Base-by-base conservation (phyloP, 2,329 filamentous ascomycete genomes). In the Fusarium ramigenum region DNA sequence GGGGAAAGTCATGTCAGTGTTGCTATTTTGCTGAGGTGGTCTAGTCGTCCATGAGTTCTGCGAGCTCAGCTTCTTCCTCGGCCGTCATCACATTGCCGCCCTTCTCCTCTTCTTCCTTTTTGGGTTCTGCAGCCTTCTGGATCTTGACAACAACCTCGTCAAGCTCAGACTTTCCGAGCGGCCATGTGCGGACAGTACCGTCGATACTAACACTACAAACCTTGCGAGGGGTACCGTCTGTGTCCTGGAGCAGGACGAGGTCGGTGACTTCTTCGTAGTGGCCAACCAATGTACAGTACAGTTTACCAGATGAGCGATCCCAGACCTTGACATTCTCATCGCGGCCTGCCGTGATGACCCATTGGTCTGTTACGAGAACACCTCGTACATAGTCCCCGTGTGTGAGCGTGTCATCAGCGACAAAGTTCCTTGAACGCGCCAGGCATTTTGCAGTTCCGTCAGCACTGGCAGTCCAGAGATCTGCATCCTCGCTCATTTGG, bases 191-290 rank as follows among this genome's bases (percentile, higher is more conserved):
- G 43, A 98, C 87, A 1, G 96, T 98, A 5, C 91, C 93, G 83
- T 99, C 96, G 75, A 98, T 97, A 73, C 93, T 91, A 61, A 96
- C 93, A 80, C 95, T 98, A 72, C 93, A 90, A 16, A 97, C 84
- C 69, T 85, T 85, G 25, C 84, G 85, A 9, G 79, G 77, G 11
- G 67, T 74, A 8, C 81, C 82, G 25, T 77, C 72, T 1, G 76
- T 69, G 63, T 83, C 83, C 32, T 82, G 80, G 34, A 95, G 80
- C 56, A 97, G 80, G 4, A 92, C 85, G 47, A 98, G 83, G 40
- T 92, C 94, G 2, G 94, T 98, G 19, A 99, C 92, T 82, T 98
- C 96, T 79, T 99, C 95, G 79, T 90, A 98, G 83, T 99, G 96
- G 0, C 96, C 96, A 42, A 90, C 88, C 69, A 96, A 91, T 12